Evolutionary conservation across 306 rosid genomes (phyloP), one percentile per base, ranked within the genome.

Genomic region (Urtica urens): DNA sequence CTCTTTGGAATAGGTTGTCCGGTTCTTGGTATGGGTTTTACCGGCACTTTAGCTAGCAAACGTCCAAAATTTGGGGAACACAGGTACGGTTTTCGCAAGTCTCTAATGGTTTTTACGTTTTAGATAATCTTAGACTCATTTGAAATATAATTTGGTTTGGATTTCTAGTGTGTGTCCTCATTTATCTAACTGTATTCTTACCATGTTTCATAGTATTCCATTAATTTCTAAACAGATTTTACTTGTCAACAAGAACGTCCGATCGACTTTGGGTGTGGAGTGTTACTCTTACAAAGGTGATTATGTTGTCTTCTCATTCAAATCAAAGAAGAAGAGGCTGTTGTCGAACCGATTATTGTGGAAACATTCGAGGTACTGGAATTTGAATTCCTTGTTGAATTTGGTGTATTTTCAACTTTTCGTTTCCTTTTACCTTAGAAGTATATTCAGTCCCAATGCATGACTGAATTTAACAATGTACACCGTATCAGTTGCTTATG

Each of bases 301-400:
- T 54, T 30, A 41, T 51, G 33, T n/a, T n/a, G n/a, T n/a, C n/a
- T n/a, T n/a, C n/a, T n/a, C n/a, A n/a, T n/a, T n/a, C n/a, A n/a
- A n/a, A n/a, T n/a, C n/a, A n/a, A n/a, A n/a, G n/a, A n/a, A n/a
- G n/a, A n/a, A n/a, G n/a, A n/a, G n/a, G n/a, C n/a, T n/a, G n/a
- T n/a, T n/a, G n/a, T n/a, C n/a, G n/a, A n/a, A n/a, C n/a, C n/a
- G 95, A 90, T 67, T 90, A 90, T 53, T 81, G 95, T 58, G 95
- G 81, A 29, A 84, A 69, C 68, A 84, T 90, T 53, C 82, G 97
- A 81, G 97, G 93, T 90, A 77, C 28, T 51, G 58, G 27, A 15
- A 44, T 35, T 63, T n/a, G 30, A 33, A 53, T 29, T 35, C 38
- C 16, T 25, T 23, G 0, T 13, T n/a, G n/a, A n/a, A 7, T 35